These are phyloP conservation scores for Parvularia atlantis DNA, from an alignment of 78 protist genomes.

Conservation along the genomic window DNA sequence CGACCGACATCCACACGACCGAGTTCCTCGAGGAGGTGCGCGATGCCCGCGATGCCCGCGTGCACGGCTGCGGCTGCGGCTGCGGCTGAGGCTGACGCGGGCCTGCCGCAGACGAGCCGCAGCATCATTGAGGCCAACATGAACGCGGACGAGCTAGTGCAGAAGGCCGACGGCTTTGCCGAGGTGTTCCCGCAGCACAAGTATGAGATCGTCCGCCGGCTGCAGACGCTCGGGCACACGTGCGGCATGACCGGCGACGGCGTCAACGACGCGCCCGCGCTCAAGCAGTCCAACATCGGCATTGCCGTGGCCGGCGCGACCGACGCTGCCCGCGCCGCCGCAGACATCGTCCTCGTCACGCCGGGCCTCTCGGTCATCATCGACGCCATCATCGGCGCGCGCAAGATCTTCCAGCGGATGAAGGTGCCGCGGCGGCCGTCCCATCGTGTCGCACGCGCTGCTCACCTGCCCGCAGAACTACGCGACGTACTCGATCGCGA, in stretches of 20 bases:
- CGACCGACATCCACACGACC: constrained; percentile 37
- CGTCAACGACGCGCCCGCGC: constrained; percentile 97
- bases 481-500: constrained; percentile 55
- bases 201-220: constrained; percentile 63
- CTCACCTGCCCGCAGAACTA: too few relatives aligned
- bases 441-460: too few relatives aligned
- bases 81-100: too few relatives aligned
- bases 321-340: constrained; percentile 76
- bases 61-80: too few relatives aligned
- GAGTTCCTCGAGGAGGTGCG: constrained; percentile 32
- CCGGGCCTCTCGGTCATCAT: constrained; percentile 76
- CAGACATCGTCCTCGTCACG: constrained; percentile 70
- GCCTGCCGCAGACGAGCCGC: constrained; percentile 1
- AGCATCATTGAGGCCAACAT: neutral
- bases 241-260: constrained; percentile 95
- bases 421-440: too few relatives aligned
- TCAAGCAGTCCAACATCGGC: constrained; percentile 90
- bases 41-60: constrained; percentile 28
- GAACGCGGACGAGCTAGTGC: constrained; percentile 28
- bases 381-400: constrained; percentile 52
- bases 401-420: constrained; percentile 78
- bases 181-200: constrained; percentile 85
- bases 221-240: constrained; percentile 51
- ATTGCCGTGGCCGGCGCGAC: constrained; percentile 87
- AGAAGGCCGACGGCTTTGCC: constrained; percentile 71